These are phyloP conservation scores for Iberis pinnata DNA, from an alignment of 345 rosid species.

Conservation along the genomic window DNA sequence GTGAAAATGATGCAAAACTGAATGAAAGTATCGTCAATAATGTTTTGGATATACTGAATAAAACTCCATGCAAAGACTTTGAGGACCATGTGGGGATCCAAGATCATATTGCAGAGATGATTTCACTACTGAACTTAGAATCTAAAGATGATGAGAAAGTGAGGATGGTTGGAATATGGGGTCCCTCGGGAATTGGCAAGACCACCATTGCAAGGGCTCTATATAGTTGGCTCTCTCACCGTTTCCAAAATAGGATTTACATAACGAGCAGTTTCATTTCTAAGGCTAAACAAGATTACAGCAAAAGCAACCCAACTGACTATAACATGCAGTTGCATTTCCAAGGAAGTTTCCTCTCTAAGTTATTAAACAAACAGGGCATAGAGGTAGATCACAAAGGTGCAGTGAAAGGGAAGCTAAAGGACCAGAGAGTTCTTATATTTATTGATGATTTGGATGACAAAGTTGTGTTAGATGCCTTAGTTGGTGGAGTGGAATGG, in stretches of 20 bases:
- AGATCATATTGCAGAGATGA: conserved; percentile 17
- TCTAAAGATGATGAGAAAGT: not conserved
- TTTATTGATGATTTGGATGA: conserved; percentile 60
- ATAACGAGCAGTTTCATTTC: conserved; percentile 10
- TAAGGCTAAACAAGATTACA: not conserved
- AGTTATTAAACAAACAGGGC: not conserved
- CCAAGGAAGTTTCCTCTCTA: not conserved
- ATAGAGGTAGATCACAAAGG: conserved; percentile 16
- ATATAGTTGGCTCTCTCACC: not conserved
- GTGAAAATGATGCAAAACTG: conserved; percentile 6
- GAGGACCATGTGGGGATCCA: conserved; percentile 7
- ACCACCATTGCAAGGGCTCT: conserved; percentile 19
- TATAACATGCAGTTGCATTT: not conserved
- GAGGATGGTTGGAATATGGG: conserved; percentile 24
- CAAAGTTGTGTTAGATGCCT: conserved; percentile 34
- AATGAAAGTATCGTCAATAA: conserved; percentile 5
- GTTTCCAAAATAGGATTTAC: conserved; percentile 2
- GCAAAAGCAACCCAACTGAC: not conserved
- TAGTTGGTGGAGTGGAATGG: conserved; percentile 39
- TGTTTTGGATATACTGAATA: not conserved
- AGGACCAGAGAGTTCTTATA: conserved; percentile 28
- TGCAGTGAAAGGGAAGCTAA: not conserved
- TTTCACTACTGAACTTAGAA: not conserved
- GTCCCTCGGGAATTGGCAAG: conserved; percentile 27
- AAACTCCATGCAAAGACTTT: not conserved